Evolutionary conservation across 257 asterid genomes (phyloP), one percentile per base, ranked within the genome.

Genomic region (Solanum piurae): DNA sequence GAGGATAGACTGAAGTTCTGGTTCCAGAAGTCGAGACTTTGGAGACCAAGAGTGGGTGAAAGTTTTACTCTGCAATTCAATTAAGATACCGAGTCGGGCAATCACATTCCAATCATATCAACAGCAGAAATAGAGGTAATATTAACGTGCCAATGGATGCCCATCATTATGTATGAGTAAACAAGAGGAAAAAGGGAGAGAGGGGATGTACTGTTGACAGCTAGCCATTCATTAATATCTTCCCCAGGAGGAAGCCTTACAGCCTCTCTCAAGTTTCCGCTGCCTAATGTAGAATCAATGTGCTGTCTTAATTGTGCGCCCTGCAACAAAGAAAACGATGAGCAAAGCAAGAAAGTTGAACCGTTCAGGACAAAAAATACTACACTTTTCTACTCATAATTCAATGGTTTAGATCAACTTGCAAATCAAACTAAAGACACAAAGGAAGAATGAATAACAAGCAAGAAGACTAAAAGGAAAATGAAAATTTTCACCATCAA

Each of bases 201-300:
- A 82, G 89, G 83, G 89, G 40, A 84, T 49, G 52, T 93, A 96
- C 99, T 96, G 90, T 96, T 96, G 92, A 95, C 98, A 74, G 98
- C 99, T 29, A 96, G 98, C 98, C 98, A 96, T 89, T 96, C 99
- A 62, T 96, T 93, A 80, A 95, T 91, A 92, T 96, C 99, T 87
- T 96, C 99, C 60, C 99, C 99, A 5, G 99, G 99, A 49, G 99
- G 99, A 75, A 96, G 93, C 89, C 97, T 92, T 88, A 96, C 99
- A 52, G 98, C 99, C 90, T 96, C 99, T 91, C 98, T 94, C 91
- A 96, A 92, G 92, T 95, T 96, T 73, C 99, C 99, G 60, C 99
- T 95, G 60, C 98, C 99, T 88, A 96, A 91, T 86, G 99, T 96
- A 33, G 99, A 95, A 91, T 96, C 99, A 69, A 96, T 96, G 88